Percentiles rank a stretch among this genome's conserved stretches.
phyloP scores from a whole-genome alignment of 495 filamentous ascomycete genomes.

The Amniculicola lignicola region DNA sequence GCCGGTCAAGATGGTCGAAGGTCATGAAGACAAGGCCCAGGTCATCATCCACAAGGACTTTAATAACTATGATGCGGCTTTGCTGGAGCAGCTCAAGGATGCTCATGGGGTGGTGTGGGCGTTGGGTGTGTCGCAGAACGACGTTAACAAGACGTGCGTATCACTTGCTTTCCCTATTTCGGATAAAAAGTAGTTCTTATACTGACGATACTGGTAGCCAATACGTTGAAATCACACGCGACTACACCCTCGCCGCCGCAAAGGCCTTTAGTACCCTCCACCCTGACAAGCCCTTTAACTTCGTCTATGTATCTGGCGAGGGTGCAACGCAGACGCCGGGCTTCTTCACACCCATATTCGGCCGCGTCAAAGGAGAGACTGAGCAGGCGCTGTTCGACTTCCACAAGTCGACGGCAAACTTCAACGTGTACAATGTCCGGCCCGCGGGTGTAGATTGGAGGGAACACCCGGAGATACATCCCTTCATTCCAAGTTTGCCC shows the following conservation, averaged over 20 bases:
- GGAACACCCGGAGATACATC: conserved; percentile 49
- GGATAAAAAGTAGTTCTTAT: too few relatives aligned
- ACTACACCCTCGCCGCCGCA: conserved; percentile 60
- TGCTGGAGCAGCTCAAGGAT: conserved; percentile 59
- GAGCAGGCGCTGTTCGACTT: conserved; percentile 54
- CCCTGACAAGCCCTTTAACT: conserved; percentile 55
- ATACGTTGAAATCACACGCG: conserved; percentile 64
- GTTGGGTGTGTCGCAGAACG: conserved; percentile 56
- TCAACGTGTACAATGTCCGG: conserved; percentile 52
- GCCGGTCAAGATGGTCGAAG: conserved; percentile 62
- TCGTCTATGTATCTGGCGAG: conserved; percentile 67
- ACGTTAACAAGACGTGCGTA: conserved; percentile 58
- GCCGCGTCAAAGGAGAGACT: conserved; percentile 59
- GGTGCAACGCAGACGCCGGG: conserved; percentile 50
- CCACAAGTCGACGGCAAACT: conserved; percentile 42
- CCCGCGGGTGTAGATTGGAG: conserved; percentile 53
- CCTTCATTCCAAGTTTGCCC: conserved; percentile 44
- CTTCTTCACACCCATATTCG: conserved; percentile 55
- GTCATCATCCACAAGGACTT: conserved; percentile 69
- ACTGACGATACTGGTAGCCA: conserved; percentile 46
- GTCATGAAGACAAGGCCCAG: conserved; percentile 54
- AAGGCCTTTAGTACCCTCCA: conserved; percentile 55
- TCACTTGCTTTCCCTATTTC: too few relatives aligned
- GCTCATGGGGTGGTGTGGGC: conserved; percentile 71
- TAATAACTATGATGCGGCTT: conserved; percentile 49